A percentile compares a stretch with the other conserved stretches of the same genome.
These are phyloP conservation scores for Sporisorium exsertum DNA, from an alignment of 1,284 basidiomycete genomes.

Conservation along the genomic window DNA sequence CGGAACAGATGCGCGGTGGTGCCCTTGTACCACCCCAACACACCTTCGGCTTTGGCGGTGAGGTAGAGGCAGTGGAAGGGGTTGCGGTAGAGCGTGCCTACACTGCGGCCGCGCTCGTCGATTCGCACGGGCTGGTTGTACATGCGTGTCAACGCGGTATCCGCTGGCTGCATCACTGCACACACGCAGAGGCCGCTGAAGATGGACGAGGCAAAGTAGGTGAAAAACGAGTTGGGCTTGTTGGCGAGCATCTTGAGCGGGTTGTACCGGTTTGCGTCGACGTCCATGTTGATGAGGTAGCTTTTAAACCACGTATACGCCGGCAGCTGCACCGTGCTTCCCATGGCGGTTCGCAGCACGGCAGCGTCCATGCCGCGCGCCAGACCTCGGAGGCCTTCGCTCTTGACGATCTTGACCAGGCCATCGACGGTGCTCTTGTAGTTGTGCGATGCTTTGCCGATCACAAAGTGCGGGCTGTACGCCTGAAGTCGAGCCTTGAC, in stretches of 20 bases:
- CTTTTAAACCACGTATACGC: conserved; percentile 84
- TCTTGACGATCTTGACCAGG: conserved; percentile 80
- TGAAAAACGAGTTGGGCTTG: conserved; percentile 79
- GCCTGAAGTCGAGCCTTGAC: conserved; percentile 98
- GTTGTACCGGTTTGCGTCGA: conserved; percentile 68
- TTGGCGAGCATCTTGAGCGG: conserved; percentile 58
- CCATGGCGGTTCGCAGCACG: conserved; percentile 92
- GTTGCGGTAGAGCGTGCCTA: conserved; percentile 71
- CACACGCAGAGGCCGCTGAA: conserved; percentile 89
- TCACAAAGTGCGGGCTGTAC: conserved; percentile 79
- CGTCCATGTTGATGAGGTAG: conserved; percentile 59
- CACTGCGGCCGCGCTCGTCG: conserved; percentile 52
- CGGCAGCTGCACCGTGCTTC: conserved; percentile 92
- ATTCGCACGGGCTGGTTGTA: conserved; percentile 80
- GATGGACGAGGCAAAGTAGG: conserved; percentile 86
- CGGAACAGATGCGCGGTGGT: conserved; percentile 66
- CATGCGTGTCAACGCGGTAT: conserved; percentile 84
- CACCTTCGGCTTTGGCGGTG: conserved; percentile 89
- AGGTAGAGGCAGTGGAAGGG: conserved; percentile 97
- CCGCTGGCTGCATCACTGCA: conserved; percentile 71
- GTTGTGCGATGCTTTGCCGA: conserved; percentile 91
- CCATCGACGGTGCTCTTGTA: conserved; percentile 88
- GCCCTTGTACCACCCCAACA: conserved; percentile 75
- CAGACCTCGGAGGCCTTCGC: conserved; percentile 83
- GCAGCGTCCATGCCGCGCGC: conserved; percentile 92